Percentiles rank a stretch among this genome's conserved stretches.
Conservation (phyloP, 352 stramenopile genomes). For the Phytophthora rubi region DNA sequence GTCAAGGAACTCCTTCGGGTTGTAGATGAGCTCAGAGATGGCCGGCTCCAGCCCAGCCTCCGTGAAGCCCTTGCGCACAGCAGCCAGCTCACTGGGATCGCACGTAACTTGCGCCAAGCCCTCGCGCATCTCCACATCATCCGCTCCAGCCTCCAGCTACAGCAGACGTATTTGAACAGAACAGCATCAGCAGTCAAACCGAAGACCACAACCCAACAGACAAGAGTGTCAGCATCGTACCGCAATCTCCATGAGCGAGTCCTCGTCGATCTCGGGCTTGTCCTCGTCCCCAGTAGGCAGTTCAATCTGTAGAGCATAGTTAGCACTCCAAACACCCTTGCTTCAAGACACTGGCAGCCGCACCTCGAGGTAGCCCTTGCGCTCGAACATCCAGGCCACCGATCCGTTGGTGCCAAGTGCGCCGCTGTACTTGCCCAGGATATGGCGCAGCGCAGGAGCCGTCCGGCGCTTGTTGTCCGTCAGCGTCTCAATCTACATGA, state of each 20-base stretch:
- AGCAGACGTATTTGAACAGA: background rate
- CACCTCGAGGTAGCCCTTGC: constrained; percentile 86
- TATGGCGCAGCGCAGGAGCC: constrained; percentile 79
- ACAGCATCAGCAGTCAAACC: constrained; percentile 2
- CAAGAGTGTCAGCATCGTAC: constrained; percentile 30
- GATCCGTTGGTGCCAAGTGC: constrained; percentile 77
- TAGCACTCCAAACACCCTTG: background rate
- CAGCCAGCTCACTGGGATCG: constrained; percentile 65
- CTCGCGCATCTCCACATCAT: constrained; percentile 74
- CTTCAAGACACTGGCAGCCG: background rate
- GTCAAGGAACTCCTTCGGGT: constrained; percentile 81
- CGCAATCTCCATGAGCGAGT: constrained; percentile 77
- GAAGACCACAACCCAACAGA: background rate
- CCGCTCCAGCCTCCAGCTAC: constrained; percentile 73
- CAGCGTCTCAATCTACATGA: constrained; percentile 89
- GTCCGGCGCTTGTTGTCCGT: constrained; percentile 87
- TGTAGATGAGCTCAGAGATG: constrained; percentile 83
- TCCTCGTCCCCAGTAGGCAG: constrained; percentile 26
- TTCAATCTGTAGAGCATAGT: constrained; percentile 40
- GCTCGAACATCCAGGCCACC: constrained; percentile 87
- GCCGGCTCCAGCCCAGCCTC: constrained; percentile 64
- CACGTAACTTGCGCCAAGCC: constrained; percentile 75
- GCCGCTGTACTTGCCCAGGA: constrained; percentile 74
- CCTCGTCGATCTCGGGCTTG: constrained; percentile 54
- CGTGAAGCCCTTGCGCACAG: constrained; percentile 64